phyloP scores from a whole-genome alignment of 1,139 yeast species.

The Pneumocystis canis region DNA sequence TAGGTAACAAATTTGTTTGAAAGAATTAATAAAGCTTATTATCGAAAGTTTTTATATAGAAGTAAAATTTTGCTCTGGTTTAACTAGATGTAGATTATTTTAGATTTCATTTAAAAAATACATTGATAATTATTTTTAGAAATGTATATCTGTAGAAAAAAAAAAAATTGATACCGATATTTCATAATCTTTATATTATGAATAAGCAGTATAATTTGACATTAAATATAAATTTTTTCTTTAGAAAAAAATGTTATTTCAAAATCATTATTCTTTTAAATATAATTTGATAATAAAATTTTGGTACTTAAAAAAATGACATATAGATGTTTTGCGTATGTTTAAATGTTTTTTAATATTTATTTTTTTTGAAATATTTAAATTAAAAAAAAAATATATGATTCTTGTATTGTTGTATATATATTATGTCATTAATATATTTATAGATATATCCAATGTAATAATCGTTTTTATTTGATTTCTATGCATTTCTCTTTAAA shows the following conservation, averaged over 20 bases:
- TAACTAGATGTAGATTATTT: neutral
- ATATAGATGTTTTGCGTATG: constrained; percentile 86
- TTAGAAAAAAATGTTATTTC: constrained; percentile 27
- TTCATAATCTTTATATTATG: constrained; percentile 30
- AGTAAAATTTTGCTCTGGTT: constrained; percentile 18
- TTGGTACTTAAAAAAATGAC: constrained; percentile 60
- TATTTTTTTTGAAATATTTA: constrained; percentile 26
- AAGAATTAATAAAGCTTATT: constrained; percentile 69
- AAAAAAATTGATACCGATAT: constrained; percentile 54
- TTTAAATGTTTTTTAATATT: constrained; percentile 57
- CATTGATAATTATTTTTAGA: constrained; percentile 35
- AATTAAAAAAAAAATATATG: neutral
- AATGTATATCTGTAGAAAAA: constrained; percentile 38
- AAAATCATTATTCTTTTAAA: neutral
- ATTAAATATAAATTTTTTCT: constrained; percentile 35
- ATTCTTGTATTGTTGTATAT: neutral
- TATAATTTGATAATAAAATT: constrained; percentile 18
- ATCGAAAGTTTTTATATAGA: constrained; percentile 64
- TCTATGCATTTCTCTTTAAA: constrained; percentile 17
- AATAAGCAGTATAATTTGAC: constrained; percentile 19
- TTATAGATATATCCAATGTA: neutral
- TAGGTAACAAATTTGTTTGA: constrained; percentile 85
- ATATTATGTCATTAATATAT: neutral
- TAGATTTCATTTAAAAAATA: constrained; percentile 42
- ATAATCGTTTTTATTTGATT: neutral